Conservation (phyloP, 192 early-diverging fungal genomes). For the Coemansia umbellata region DNA sequence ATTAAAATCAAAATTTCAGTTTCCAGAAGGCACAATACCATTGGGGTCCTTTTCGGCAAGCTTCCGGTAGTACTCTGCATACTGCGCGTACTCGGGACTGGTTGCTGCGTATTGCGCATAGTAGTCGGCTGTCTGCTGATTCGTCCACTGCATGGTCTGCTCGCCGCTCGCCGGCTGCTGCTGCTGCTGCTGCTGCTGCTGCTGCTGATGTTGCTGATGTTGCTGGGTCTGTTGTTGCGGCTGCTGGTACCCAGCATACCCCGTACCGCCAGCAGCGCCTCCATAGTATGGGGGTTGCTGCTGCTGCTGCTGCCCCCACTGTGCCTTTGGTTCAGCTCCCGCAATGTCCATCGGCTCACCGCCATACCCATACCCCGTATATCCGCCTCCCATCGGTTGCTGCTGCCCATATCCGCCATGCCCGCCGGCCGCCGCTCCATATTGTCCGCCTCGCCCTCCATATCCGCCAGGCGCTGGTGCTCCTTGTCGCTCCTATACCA, state of each 20-base stretch:
- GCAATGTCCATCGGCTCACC: constrained; percentile 6
- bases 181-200: constrained; percentile 21
- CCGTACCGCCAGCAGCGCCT: not conserved
- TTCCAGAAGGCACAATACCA: constrained; percentile 42
- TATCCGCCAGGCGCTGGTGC: constrained; percentile 9
- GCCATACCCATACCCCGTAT: constrained; percentile 5
- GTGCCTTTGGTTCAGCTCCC: constrained; percentile 11
- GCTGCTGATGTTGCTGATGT: constrained; percentile 6
- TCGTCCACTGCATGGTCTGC: constrained; percentile 41
- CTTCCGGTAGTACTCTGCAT: constrained; percentile 48
- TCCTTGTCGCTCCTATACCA: constrained; percentile 14
- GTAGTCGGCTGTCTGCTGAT: constrained; percentile 48
- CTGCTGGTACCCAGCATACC: constrained; percentile 14
- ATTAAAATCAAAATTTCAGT: not conserved
- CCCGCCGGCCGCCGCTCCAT: not conserved
- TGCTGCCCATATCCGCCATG: constrained; percentile 27
- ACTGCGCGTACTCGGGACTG: constrained; percentile 49
- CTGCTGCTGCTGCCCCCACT: constrained; percentile 14
- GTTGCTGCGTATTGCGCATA: constrained; percentile 44
- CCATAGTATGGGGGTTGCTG: not conserved
- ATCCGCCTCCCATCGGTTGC: constrained; percentile 4
- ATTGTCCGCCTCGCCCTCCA: constrained; percentile 15
- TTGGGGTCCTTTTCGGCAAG: constrained; percentile 48
- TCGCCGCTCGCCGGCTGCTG: constrained; percentile 15
- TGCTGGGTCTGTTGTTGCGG: constrained; percentile 6